Evolutionary conservation across 768 basidiomycete species (phyloP), one percentile per base, ranked within the genome.

Genomic region (Podaxis sp.): DNA sequence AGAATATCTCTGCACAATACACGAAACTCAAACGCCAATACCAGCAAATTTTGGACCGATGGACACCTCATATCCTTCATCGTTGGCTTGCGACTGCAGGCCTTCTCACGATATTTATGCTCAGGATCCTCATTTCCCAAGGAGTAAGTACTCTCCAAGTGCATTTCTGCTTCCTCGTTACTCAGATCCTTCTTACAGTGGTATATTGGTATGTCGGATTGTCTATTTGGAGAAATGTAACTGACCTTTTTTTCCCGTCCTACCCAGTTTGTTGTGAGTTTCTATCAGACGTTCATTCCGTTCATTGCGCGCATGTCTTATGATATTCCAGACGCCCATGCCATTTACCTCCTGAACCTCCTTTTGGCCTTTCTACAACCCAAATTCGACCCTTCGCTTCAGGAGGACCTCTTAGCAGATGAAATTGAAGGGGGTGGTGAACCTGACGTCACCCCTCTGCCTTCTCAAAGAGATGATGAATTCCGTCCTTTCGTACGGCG

Each of bases 341-440:
- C 93, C 33, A 98, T 97, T 68, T 98, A 98, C 77, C 86, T 96
- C 65, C 84, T 98, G 64, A 97, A 99, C 78, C 86, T 99, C 58
- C 87, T 99, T 59, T 84, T 99, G 67, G 96, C 97, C 1, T 99
- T 99, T 82, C 82, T 99, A 17, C 96, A 98, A 80, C 97, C 97
- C 37, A 93, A 90, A 74, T 99, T 99, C 74, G 97, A 99, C 76
- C 96, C 97, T 0, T 96, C 96, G 1, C 79, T 98, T 36, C 91
- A 95, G 66, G 93, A 93, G 51, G 97, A 99, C 73, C 80, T 98
- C 12, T 82, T 93, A 65, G 97, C 95, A 1, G 92, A 96, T 67
- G 96, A 98, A 71, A 90, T 97, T 20, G 97, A 99, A 69, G 96
- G 94, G 72, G 97, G 96, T 20, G 91, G 89, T 2, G 80, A 81